Percentiles rank a stretch among this genome's conserved stretches.
Evolutionary conservation across 106 monocot species (phyloP).

Genomic region (Dioscorea zingiberensis): DNA sequence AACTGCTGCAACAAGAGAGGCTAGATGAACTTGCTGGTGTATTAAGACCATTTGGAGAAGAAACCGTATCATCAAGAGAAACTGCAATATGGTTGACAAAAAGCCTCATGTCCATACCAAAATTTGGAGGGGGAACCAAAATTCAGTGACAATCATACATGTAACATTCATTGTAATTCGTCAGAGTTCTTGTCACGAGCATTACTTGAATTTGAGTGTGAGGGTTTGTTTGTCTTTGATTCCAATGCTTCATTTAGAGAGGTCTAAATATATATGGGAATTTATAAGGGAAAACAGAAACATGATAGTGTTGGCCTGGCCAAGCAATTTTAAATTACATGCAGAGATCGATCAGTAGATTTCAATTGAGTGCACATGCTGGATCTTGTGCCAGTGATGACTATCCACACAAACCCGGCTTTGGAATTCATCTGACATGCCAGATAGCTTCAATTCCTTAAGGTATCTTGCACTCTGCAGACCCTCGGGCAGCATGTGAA

Average conservation of each 20-base stretch:
- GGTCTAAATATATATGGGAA: too few species aligned
- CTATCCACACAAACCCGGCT: neutral
- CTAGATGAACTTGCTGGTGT: slow-evolving; percentile 83
- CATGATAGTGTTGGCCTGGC: too few species aligned
- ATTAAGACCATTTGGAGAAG: slow-evolving; percentile 78
- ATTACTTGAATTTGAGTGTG: too few species aligned
- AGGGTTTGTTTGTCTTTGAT: too few species aligned
- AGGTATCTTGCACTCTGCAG: slow-evolving; percentile 1
- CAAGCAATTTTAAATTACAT: too few species aligned
- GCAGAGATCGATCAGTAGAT: neutral
- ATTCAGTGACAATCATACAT: neutral
- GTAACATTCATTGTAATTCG: too few species aligned
- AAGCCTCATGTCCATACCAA: slow-evolving; percentile 47
- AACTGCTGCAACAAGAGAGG: slow-evolving; percentile 68
- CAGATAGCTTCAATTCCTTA: neutral
- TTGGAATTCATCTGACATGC: neutral
- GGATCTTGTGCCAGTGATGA: neutral
- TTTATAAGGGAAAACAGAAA: too few species aligned
- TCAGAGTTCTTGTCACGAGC: too few species aligned
- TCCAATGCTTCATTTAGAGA: too few species aligned
- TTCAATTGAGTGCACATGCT: neutral
- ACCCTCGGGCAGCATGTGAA: slow-evolving; percentile 14
- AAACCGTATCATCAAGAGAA: slow-evolving; percentile 75
- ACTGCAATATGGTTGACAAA: slow-evolving; percentile 95
- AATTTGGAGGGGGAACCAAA: slow-evolving; percentile 21